Evolutionary conservation across 2,329 filamentous ascomycete genomes (phyloP).

Genomic region (Pleurostoma richardsiae): DNA sequence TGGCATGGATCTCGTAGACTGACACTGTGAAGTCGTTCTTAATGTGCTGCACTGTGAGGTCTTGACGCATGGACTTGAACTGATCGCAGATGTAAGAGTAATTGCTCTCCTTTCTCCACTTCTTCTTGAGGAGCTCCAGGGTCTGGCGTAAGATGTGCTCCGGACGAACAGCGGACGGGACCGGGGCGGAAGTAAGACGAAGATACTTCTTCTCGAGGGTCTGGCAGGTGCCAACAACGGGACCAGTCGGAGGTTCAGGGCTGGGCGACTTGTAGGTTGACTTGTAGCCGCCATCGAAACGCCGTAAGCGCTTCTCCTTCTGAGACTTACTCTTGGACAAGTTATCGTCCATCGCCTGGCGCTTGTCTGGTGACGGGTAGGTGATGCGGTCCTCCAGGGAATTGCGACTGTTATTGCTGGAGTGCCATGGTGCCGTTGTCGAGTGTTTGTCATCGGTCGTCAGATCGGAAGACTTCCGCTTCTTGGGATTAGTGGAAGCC

Average conservation of each 20-base stretch:
- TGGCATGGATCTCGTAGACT: slow-evolving; percentile 95
- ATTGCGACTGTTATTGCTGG: slow-evolving; percentile 51
- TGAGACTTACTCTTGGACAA: slow-evolving; percentile 74
- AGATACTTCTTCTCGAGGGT: slow-evolving; percentile 90
- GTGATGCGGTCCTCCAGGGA: slow-evolving; percentile 73
- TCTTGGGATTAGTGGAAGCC: slow-evolving; percentile 41
- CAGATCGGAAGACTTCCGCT: slow-evolving; percentile 75
- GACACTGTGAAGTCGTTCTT: slow-evolving; percentile 94
- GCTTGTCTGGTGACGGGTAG: slow-evolving; percentile 46
- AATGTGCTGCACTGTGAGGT: slow-evolving; percentile 95
- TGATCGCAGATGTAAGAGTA: slow-evolving; percentile 98
- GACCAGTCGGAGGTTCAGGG: slow-evolving; percentile 55
- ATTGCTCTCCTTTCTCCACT: slow-evolving; percentile 90
- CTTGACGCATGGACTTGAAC: slow-evolving; percentile 97
- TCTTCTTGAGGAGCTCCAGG: slow-evolving; percentile 83
- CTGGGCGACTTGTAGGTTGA: slow-evolving; percentile 50
- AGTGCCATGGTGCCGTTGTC: slow-evolving; percentile 67
- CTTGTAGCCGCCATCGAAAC: slow-evolving; percentile 69
- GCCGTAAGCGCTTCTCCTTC: slow-evolving; percentile 83
- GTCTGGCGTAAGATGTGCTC: slow-evolving; percentile 75
- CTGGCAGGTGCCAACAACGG: slow-evolving; percentile 81
- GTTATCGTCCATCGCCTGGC: slow-evolving; percentile 32
- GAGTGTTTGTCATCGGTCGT: slow-evolving; percentile 43
- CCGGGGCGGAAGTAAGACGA: slow-evolving; percentile 84
- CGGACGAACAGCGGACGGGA: slow-evolving; percentile 84